Conservation (phyloP, 208 protist species). For the Kentomonas sorsogonicus region DNA sequence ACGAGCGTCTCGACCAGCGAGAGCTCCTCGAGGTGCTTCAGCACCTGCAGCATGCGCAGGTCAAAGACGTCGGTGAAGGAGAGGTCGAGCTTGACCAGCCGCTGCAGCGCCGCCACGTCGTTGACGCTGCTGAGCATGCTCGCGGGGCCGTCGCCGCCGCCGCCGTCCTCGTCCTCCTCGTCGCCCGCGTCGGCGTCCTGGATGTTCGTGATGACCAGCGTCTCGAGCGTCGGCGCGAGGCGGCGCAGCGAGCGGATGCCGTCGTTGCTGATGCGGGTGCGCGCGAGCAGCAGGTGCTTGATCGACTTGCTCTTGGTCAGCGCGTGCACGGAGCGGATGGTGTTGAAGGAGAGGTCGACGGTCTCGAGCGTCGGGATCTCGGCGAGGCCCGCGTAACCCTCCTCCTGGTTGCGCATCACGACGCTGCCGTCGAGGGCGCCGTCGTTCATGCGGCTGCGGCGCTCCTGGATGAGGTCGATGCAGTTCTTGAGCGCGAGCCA, state of each 20-base stretch:
- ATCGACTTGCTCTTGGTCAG: constrained; percentile 58
- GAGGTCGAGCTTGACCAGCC: constrained; percentile 29
- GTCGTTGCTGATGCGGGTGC: constrained; percentile 46
- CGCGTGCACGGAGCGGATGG: constrained; percentile 42
- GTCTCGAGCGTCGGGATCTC: constrained; percentile 54
- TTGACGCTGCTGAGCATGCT: constrained; percentile 37
- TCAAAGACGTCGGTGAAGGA: constrained; percentile 55
- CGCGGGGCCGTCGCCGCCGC: background rate
- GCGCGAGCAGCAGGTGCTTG: constrained; percentile 41
- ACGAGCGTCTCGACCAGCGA: constrained; percentile 52
- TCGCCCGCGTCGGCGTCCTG: constrained; percentile 27
- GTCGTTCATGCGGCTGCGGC: constrained; percentile 24
- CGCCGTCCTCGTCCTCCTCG: constrained; percentile 15
- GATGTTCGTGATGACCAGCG: constrained; percentile 50
- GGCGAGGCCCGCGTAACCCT: constrained; percentile 45
- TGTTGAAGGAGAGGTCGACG: constrained; percentile 61
- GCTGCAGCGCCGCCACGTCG: constrained; percentile 20
- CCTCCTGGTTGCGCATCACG: constrained; percentile 31
- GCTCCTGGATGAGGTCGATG: constrained; percentile 34
- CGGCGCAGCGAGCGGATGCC: constrained; percentile 42
- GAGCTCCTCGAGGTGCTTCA: constrained; percentile 28
- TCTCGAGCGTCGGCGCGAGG: constrained; percentile 41
- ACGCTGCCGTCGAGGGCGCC: background rate
- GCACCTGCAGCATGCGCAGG: constrained; percentile 30
- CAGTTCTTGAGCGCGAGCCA: constrained; percentile 64